Conservation (phyloP, 371 early-diverging fungal species). For the Vairimorpha necatrix region DNA sequence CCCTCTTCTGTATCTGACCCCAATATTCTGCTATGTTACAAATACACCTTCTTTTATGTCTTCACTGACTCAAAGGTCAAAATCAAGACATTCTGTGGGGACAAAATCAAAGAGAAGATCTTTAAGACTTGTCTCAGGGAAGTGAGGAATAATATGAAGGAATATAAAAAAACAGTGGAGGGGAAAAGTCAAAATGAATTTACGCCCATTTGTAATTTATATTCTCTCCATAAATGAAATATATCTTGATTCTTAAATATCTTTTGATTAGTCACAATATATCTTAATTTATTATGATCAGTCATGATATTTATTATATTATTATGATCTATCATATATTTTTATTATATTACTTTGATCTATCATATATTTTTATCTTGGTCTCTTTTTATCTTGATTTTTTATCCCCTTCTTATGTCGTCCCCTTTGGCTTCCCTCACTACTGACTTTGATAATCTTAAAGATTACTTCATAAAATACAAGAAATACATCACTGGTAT, state of each 20-base stretch:
- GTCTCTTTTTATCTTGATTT: neutral
- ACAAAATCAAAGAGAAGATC: conserved; percentile 6
- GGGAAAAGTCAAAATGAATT: neutral
- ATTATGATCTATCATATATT: too few relatives aligned
- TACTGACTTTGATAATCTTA: neutral
- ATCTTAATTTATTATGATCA: too few relatives aligned
- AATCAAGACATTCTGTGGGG: neutral
- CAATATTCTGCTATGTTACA: conserved; percentile 1
- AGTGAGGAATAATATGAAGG: neutral
- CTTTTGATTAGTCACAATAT: too few relatives aligned
- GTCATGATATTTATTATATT: too few relatives aligned
- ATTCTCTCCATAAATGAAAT: conserved; percentile 6
- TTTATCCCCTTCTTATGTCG: neutral
- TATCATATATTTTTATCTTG: too few relatives aligned
- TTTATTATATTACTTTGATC: too few relatives aligned
- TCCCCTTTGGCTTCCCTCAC: neutral
- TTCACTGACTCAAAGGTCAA: conserved; percentile 3
- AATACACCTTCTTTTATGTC: conserved; percentile 20
- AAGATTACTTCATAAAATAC: conserved; percentile 2
- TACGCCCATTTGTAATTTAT: conserved; percentile 16
- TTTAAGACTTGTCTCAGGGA: conserved; percentile 11
- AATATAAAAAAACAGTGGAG: neutral
- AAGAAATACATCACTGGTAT: conserved; percentile 2
- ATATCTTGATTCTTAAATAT: neutral
- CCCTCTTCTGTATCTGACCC: neutral